Evolutionary conservation across 768 basidiomycete species (phyloP).

Genomic region (Tricholoma sp.): DNA sequence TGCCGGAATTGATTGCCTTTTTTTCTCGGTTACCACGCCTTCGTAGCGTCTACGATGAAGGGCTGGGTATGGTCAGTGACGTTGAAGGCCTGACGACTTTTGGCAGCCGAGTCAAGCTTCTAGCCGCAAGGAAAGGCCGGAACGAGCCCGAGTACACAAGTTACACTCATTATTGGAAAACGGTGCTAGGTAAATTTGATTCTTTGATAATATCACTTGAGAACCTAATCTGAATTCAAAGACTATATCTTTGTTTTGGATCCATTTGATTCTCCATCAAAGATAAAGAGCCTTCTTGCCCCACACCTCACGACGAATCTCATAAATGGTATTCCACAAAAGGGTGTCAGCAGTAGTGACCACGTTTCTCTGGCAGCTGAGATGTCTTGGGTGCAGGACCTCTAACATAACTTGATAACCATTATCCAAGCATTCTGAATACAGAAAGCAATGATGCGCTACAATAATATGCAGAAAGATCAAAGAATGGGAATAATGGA

Average conservation of each 20-base stretch:
- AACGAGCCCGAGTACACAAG: conserved; percentile 85
- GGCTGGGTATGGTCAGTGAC: conserved; percentile 22
- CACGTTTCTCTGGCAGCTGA: conserved; percentile 78
- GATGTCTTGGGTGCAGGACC: conserved; percentile 30
- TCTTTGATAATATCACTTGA: neutral
- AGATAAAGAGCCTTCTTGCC: conserved; percentile 51
- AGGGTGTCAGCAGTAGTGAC: conserved; percentile 78
- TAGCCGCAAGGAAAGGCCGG: conserved; percentile 42
- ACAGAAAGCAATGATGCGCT: conserved; percentile 7
- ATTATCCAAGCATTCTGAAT: conserved; percentile 13
- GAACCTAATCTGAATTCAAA: conserved; percentile 21
- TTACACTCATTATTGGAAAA: conserved; percentile 84
- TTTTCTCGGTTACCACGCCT: conserved; percentile 35
- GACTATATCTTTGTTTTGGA: conserved; percentile 88
- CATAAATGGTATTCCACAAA: conserved; percentile 71
- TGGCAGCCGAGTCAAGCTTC: conserved; percentile 40
- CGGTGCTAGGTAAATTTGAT: conserved; percentile 60
- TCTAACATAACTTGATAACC: conserved; percentile 4
- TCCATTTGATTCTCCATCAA: conserved; percentile 26
- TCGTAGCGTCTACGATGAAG: conserved; percentile 68
- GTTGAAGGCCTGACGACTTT: conserved; percentile 31
- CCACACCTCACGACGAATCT: conserved; percentile 59
- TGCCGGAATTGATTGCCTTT: conserved; percentile 49
- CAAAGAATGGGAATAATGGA: conserved; percentile 10
- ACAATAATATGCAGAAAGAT: conserved; percentile 8